These are phyloP conservation scores for Phtheirospermum japonicum DNA, from an alignment of 257 asterid genomes.

Conservation along the genomic window DNA sequence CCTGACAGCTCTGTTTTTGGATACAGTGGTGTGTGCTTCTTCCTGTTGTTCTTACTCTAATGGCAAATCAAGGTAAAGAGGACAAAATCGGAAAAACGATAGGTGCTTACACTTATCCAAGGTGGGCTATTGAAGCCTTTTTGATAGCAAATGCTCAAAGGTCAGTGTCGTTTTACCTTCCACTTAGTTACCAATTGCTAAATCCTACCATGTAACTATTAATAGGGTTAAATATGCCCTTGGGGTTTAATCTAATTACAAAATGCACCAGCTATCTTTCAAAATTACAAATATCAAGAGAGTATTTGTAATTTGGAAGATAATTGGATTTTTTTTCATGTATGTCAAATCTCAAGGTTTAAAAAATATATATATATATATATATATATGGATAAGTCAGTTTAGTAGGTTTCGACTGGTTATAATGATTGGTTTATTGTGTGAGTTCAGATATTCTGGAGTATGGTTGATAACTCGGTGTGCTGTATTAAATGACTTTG, in stretches of 20 bases:
- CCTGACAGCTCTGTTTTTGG: slow-evolving; percentile 24
- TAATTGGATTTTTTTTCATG: background rate
- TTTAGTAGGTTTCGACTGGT: background rate
- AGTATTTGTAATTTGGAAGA: background rate
- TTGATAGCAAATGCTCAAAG: slow-evolving; percentile 85
- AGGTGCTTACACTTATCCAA: slow-evolving; percentile 66
- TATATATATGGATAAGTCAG: background rate
- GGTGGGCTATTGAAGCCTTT: slow-evolving; percentile 94
- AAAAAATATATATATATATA: no score
- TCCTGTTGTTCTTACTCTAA: slow-evolving; percentile 87
- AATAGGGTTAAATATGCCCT: background rate
- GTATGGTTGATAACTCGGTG: slow-evolving; percentile 97
- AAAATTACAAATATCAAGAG: background rate
- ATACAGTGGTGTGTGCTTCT: slow-evolving; percentile 95
- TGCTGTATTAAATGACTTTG: slow-evolving; percentile 61
- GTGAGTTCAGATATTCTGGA: slow-evolving; percentile 49
- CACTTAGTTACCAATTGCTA: background rate
- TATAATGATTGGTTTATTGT: background rate
- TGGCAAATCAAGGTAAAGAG: slow-evolving; percentile 73
- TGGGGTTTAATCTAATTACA: background rate
- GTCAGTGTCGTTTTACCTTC: slow-evolving; percentile 37
- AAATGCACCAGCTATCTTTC: background rate
- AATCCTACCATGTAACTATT: background rate
- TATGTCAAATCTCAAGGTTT: background rate
- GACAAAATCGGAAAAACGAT: slow-evolving; percentile 46